Base-by-base conservation (phyloP, 2,329 filamentous ascomycete species). In the Aspergillus pseudotamarii region DNA sequence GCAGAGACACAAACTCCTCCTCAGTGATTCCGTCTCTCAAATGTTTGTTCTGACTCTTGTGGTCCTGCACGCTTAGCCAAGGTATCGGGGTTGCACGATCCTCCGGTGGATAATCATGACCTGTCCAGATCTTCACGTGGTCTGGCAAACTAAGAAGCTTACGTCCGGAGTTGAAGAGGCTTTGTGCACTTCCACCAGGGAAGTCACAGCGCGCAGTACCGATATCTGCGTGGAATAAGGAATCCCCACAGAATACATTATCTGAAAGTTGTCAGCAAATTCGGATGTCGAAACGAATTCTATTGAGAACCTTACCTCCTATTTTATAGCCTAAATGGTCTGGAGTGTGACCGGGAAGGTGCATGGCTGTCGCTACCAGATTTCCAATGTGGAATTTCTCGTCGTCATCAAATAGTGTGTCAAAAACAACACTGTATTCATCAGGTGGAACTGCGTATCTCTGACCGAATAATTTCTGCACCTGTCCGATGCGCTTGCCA, bases 261-360 rank as follows among this genome's bases (percentile, higher is more conserved):
- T 72, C 75, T 86, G 78, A 14, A 56, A 9, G 0, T 0, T 57
- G 26, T 68, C 43, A 64, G 55, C 28, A 30, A 1, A n/a, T 34
- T 32, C 5, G 4, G 28, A 26, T 4, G 1, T 5, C n/a, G 16
- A 14, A 36, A 16, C 14, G 10, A 11, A 12, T 16, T 30, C 21
- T 57, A 4, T 16, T 43, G 19, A 5, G 12, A 11, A 14, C 26
- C 66, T 58, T 67, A 73, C 74, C 72, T 70, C 85, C 86, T 61
- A 89, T 83, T 43, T 76, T 76, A 66, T 90, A 90, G 0, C 88
- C 87, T 11, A 89, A 67, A 62, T 89, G 86, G 66, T 89, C 88
- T 0, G 87, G 86, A 0, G 87, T 89, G 66, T 89, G 87, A 0
- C 87, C 87, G 0, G 88, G 87, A 0, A 90, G 80, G 68, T 89